Conservation (phyloP, 495 filamentous ascomycete genomes). For the Aspergillus diversus region DNA sequence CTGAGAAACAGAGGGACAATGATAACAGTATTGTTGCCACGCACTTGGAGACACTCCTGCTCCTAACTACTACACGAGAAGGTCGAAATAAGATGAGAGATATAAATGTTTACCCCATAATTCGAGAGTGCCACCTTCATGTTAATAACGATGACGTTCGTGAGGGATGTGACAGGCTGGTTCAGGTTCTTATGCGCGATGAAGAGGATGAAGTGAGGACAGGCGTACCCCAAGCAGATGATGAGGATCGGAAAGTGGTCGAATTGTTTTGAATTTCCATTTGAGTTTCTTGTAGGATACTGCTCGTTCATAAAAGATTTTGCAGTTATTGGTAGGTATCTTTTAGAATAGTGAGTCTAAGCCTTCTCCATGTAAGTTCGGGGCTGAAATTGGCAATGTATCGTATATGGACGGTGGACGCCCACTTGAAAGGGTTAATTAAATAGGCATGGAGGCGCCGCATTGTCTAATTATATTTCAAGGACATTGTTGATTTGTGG, state of each 20-base stretch:
- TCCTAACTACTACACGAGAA: slow-evolving; percentile 78
- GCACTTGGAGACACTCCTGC: slow-evolving; percentile 82
- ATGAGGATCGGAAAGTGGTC: slow-evolving; percentile 45
- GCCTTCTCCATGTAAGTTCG: no score
- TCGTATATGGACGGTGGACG: no score
- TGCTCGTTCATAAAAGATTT: no score
- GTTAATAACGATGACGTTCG: slow-evolving; percentile 79
- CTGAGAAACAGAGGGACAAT: slow-evolving; percentile 81
- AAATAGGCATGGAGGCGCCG: no score
- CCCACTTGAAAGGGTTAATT: no score
- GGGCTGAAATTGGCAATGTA: no score
- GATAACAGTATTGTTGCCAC: slow-evolving; percentile 77
- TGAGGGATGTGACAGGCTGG: slow-evolving; percentile 85
- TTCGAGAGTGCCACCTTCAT: slow-evolving; percentile 81
- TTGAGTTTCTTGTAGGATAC: no score
- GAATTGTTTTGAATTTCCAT: slow-evolving; percentile 26
- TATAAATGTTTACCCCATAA: slow-evolving; percentile 84
- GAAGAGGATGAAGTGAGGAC: slow-evolving; percentile 49
- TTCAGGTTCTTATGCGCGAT: slow-evolving; percentile 90
- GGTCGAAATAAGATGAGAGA: slow-evolving; percentile 73
- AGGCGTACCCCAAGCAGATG: slow-evolving; percentile 25
- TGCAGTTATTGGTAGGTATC: no score
- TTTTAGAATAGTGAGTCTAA: no score
- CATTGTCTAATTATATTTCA: no score
- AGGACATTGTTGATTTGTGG: no score